Percentiles rank a stretch among this genome's conserved stretches.
Conservation (phyloP, 176 grass and related monocot species). For the Phoenix dactylifera region DNA sequence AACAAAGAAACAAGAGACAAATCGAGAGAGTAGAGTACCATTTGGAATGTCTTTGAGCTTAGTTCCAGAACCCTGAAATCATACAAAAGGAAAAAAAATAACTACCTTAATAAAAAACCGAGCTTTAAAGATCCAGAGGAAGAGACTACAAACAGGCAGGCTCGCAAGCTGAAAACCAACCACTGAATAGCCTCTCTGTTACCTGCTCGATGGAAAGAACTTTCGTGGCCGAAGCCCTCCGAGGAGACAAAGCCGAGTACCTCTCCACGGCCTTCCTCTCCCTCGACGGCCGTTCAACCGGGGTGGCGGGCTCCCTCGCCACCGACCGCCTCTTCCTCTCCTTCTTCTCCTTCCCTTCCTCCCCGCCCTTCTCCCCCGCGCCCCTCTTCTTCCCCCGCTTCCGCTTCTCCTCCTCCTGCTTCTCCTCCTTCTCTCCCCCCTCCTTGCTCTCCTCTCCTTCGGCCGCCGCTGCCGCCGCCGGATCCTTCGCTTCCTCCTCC, state of each 20-base stretch:
- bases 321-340: slow-evolving; percentile 22
- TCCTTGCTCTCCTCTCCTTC: not conserved
- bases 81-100: not conserved
- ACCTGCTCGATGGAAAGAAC: slow-evolving; percentile 59
- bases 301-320: not conserved
- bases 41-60: slow-evolving; percentile 95
- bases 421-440: not conserved
- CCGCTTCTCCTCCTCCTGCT: slow-evolving; percentile 6
- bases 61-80: slow-evolving; percentile 74
- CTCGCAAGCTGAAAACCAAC: too few species aligned
- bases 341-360: slow-evolving; percentile 27
- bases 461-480: not conserved
- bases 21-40: slow-evolving; percentile 24
- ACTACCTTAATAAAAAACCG: not conserved
- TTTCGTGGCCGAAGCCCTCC: slow-evolving; percentile 39
- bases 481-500: slow-evolving; percentile 14
- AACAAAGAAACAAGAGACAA: not conserved
- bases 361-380: slow-evolving; percentile 20
- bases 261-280: slow-evolving; percentile 89
- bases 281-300: slow-evolving; percentile 50
- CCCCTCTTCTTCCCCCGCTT: slow-evolving; percentile 1
- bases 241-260: slow-evolving; percentile 54
- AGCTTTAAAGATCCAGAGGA: not conserved
- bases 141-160: too few species aligned
- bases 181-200: not conserved